phyloP scores from a whole-genome alignment of 352 stramenopile species.

The Phytopythium helicoides region DNA sequence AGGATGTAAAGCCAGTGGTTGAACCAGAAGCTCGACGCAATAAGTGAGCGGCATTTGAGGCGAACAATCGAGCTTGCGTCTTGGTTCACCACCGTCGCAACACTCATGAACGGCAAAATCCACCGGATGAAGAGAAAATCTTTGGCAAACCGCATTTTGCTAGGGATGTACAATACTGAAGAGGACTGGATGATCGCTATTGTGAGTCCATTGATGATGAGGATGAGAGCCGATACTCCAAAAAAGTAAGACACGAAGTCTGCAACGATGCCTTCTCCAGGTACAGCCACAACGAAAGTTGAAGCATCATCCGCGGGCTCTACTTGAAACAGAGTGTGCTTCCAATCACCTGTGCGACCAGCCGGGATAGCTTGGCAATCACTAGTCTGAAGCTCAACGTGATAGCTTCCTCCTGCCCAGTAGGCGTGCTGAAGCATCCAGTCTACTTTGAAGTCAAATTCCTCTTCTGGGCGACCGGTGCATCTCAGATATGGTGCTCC shows the following conservation, averaged over 20 bases:
- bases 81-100: conserved; percentile 2
- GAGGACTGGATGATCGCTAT: conserved; percentile 6
- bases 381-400: conserved; percentile 33
- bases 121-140: conserved; percentile 1
- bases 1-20: conserved; percentile 44
- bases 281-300: conserved; percentile 9
- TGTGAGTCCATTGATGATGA: conserved; percentile 15
- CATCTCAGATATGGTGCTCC: conserved; percentile 32
- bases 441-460: conserved; percentile 31
- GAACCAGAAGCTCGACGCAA: conserved; percentile 38
- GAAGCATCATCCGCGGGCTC: conserved; percentile 14
- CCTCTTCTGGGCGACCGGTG: conserved; percentile 7
- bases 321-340: conserved; percentile 20
- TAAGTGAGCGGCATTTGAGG: conserved; percentile 19
- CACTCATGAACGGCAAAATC: conserved; percentile 12
- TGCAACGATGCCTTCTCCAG: conserved; percentile 12
- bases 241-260: conserved; percentile 17
- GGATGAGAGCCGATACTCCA: conserved; percentile 17
- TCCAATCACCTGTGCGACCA: conserved; percentile 1
- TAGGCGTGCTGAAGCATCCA: conserved; percentile 28
- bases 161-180: conserved; percentile 16
- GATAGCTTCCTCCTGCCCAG: conserved; percentile 29
- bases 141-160: conserved; percentile 5
- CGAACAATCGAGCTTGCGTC: conserved; percentile 8
- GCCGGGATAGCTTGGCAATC: conserved; percentile 17